Evolutionary conservation across 106 monocot genomes (phyloP), one percentile per base, ranked within the genome.

Genomic region (Agapanthus africanus): DNA sequence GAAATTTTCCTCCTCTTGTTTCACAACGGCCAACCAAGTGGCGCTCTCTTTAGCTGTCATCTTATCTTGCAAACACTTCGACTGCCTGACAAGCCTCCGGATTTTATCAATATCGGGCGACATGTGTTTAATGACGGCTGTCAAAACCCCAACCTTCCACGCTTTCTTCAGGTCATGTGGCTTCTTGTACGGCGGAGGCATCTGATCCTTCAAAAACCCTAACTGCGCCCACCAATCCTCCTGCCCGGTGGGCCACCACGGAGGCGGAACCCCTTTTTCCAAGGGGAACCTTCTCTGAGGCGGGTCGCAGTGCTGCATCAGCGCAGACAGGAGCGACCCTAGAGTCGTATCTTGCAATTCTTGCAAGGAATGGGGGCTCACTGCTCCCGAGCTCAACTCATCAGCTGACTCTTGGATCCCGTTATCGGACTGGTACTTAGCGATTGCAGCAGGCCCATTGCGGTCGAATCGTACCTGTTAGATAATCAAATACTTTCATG

Each of bases 281-380:
- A 90, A 65, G 0, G 90, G 90, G 64, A 76, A 90, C 63, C 86
- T 74, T 51, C 90, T 72, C 80, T 90, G 90, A 22, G 90, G 90
- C 1, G 90, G 90, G 40, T 86, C 83, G 44, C 90, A 90, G 79
- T 90, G 90, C 65, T 90, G 90, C 90, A 90, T 90, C 67, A 90
- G 68, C 2, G 90, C 86, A 1, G 90, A 90, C 4, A 90, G 71
- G 18, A 90, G 79, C 4, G 90, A 90, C 6, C 90, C 90, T 23
- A 90, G 72, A 0, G 90, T 90, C 2, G 90, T 90, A 56, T 90
- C 90, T 66, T 90, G 90, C 40, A 90, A 78, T 60, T 90, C 90
- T 49, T 86, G 86, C 40, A 90, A 47, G 2, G 83, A 83, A 26
- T 81, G 83, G 19, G 81, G 78, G 34, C 76, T 83, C 5, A 76